phyloP scores from a whole-genome alignment of 2,329 filamentous ascomycete genomes.

The Scytalidium sp. region DNA sequence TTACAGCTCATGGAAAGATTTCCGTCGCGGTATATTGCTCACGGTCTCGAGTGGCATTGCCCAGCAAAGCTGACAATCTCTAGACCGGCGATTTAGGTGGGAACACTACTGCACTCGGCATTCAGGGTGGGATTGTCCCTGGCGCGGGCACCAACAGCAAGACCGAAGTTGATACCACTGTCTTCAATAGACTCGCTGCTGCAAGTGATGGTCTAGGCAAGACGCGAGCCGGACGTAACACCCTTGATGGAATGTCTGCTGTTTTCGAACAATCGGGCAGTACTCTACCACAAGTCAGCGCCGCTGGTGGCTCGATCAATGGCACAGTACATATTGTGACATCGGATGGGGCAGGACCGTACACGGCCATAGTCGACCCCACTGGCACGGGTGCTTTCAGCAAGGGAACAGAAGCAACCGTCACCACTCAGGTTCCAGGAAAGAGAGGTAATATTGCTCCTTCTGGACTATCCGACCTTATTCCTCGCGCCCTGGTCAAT shows the following conservation, averaged over 20 bases:
- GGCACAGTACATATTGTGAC: conserved; percentile 39
- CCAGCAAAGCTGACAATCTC: neutral
- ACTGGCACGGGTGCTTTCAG: conserved; percentile 50
- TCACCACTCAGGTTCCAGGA: conserved; percentile 52
- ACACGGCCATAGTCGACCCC: conserved; percentile 57
- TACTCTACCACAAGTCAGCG: conserved; percentile 37
- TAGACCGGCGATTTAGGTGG: conserved; percentile 33
- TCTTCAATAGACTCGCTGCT: conserved; percentile 31
- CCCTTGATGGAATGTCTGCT: conserved; percentile 51
- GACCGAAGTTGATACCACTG: conserved; percentile 43
- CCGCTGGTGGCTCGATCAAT: conserved; percentile 29
- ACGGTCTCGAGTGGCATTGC: neutral
- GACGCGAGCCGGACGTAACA: conserved; percentile 46
- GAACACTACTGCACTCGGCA: conserved; percentile 40
- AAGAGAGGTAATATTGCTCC: conserved; percentile 31
- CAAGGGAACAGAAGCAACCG: conserved; percentile 50
- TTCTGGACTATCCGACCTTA: conserved; percentile 20
- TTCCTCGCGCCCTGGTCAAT: conserved; percentile 21
- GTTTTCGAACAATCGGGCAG: conserved; percentile 34
- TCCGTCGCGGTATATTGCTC: conserved; percentile 9
- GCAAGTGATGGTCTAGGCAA: conserved; percentile 14
- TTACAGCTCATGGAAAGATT: conserved; percentile 8
- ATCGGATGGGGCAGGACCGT: conserved; percentile 37
- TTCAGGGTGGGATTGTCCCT: conserved; percentile 38
- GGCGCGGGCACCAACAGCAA: conserved; percentile 35